Percentiles rank a stretch among this genome's conserved stretches.
Conservation (phyloP, 2,329 filamentous ascomycete species). For the Clonostachys chloroleuca region DNA sequence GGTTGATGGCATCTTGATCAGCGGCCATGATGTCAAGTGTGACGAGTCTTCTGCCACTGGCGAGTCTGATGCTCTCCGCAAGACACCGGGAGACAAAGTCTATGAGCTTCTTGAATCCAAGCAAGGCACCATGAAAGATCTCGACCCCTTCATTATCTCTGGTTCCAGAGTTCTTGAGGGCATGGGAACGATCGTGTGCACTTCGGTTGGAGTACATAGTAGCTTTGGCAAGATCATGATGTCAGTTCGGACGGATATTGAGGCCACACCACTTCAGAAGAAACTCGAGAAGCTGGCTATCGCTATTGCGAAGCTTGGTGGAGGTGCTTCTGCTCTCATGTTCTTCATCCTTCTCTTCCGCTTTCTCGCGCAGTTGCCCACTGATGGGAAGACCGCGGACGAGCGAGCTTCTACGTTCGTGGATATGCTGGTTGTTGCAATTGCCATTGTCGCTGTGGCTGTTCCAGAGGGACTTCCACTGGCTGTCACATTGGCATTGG, state of each 20-base stretch:
- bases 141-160: slow-evolving; percentile 63
- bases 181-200: slow-evolving; percentile 48
- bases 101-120: slow-evolving; percentile 46
- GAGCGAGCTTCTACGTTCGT: slow-evolving; percentile 56
- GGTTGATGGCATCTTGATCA: slow-evolving; percentile 66
- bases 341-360: slow-evolving; percentile 78
- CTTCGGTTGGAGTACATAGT: slow-evolving; percentile 50
- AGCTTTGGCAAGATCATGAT: slow-evolving; percentile 51
- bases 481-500: slow-evolving; percentile 60
- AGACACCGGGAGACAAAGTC: slow-evolving; percentile 55
- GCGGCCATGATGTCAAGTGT: slow-evolving; percentile 48
- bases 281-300: slow-evolving; percentile 36
- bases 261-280: slow-evolving; percentile 48
- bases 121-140: slow-evolving; percentile 32
- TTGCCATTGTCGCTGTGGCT: slow-evolving; percentile 63
- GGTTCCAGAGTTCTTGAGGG: slow-evolving; percentile 50
- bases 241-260: slow-evolving; percentile 44
- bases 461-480: slow-evolving; percentile 63
- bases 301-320: slow-evolving; percentile 35
- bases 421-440: slow-evolving; percentile 59
- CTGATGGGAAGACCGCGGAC: slow-evolving; percentile 40
- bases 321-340: slow-evolving; percentile 65
- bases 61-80: slow-evolving; percentile 69
- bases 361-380: slow-evolving; percentile 60
- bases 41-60: slow-evolving; percentile 72